Evolutionary conservation across 2,329 filamentous ascomycete species (phyloP), one percentile per base, ranked within the genome.

Genomic region (Penicillium sp.): DNA sequence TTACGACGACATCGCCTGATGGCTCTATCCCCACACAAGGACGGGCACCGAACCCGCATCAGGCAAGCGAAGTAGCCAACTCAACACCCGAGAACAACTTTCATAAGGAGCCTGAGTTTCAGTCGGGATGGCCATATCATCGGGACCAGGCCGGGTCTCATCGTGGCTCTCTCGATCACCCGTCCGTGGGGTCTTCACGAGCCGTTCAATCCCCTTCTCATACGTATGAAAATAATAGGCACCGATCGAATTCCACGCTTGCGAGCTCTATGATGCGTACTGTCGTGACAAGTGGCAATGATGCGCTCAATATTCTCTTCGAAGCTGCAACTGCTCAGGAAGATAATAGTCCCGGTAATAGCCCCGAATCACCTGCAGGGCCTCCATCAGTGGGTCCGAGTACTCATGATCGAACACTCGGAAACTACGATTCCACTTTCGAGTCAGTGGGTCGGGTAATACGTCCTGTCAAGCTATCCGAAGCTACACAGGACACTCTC

Each of bases 271-370:
- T 75, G 69, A 74, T 75, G 72, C 70, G 72, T 1, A 74, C 72
- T 0, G 78, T 82, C 9, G 81, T 83, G 4, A 80, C 80, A 0
- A 82, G 78, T 55, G 79, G 79, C 11, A 82, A 81, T 50, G 80
- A 82, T 70, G 81, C 81, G 5, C 62, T 82, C 35, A 81, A 80
- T 47, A 71, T 83, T 18, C 69, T 83, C 1, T 82, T 82, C 53
- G 79, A 82, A 53, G 80, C 80, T 24, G 79, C 78, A 13, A 67
- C 67, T 18, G 66, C 70, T 1, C 75, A 75, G 50, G 66, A 77
- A 69, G 62, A 75, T 64, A 42, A 71, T 66, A 24, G 59, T 61
- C 46, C 70, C 63, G 70, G 57, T 61, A 64, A 56, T 58, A 70
- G 63, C 59, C 46, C 62, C 35, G 54, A 62, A 20, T 43, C 62